Conservation (phyloP, 2,329 filamentous ascomycete species). For the Cladosporium austrohemisphaericum region DNA sequence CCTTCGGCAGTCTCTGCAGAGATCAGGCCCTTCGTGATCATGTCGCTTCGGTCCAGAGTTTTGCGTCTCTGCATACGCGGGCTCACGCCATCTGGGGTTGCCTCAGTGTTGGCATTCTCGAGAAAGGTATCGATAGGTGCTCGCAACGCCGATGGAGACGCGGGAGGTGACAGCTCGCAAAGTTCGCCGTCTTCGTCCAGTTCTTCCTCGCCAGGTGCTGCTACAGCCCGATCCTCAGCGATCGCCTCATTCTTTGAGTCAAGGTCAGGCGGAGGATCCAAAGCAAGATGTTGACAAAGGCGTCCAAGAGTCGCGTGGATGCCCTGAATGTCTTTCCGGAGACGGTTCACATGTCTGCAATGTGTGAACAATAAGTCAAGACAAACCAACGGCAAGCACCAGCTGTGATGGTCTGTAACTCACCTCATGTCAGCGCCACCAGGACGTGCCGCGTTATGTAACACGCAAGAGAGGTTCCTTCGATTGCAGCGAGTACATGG, state of each 20-base stretch:
- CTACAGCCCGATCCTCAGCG: not conserved
- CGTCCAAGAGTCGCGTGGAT: conserved; percentile 40
- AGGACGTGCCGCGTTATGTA: conserved; percentile 51
- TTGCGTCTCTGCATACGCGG: conserved; percentile 34
- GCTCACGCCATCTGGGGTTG: conserved; percentile 30
- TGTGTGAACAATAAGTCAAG: too few species aligned
- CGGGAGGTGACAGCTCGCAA: conserved; percentile 26
- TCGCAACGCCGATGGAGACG: conserved; percentile 36
- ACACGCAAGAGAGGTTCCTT: conserved; percentile 47
- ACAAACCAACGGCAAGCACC: not conserved
- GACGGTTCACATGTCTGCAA: conserved; percentile 28
- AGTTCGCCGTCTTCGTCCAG: conserved; percentile 18
- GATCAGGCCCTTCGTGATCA: conserved; percentile 49
- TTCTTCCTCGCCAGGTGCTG: conserved; percentile 9
- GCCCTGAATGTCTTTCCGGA: conserved; percentile 25
- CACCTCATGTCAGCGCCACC: conserved; percentile 39
- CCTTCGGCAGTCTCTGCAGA: conserved; percentile 41
- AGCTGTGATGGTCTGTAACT: not conserved
- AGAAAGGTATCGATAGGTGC: conserved; percentile 21
- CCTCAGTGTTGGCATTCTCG: conserved; percentile 32
- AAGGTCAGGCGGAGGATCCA: conserved; percentile 37
- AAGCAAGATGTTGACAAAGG: conserved; percentile 37
- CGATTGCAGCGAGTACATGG: conserved; percentile 49
- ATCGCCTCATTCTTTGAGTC: conserved; percentile 28
- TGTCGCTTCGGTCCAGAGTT: conserved; percentile 44